Evolutionary conservation across 352 stramenopile species (phyloP), one percentile per base, ranked within the genome.

Genomic region (Globisporangium barbulae): DNA sequence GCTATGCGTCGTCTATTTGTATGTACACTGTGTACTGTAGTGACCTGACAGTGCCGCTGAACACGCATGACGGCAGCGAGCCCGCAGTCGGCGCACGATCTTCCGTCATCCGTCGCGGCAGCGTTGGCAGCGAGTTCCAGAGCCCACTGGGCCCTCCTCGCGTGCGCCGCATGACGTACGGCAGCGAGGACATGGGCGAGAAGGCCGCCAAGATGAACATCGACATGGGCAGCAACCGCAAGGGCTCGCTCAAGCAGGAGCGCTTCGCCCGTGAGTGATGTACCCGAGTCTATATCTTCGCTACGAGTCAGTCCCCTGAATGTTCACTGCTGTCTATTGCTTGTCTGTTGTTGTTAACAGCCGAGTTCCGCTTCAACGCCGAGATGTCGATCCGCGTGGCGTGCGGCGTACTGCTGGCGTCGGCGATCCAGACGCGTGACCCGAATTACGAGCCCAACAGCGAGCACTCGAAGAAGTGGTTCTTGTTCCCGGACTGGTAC

Each of bases 131-230:
- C 35, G 49, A 60, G 0, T 42, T 65, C 35, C 65, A 60, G 22
- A 87, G 72, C 52, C 69, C 74, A 31, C 58, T 70, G 30, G 44
- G 33, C 33, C 33, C 68, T 21, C 56, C 75, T 39, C 78, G 78
- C 42, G 58, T 76, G 55, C 79, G 79, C n/a, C 71, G 63, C 21
- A 73, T 72, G 47, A 88, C 77, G n/a, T 71, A 73, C 33, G 74
- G 72, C 33, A 89, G 81, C 56, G 81, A 90, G 9, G 77, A 88
- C 28, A 72, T 76, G 44, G 74, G 81, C 33, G 83, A 89, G 48
- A 88, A 86, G 52, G 74, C 75, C 7, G 82, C 79, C 54, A 90
- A 91, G 45, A 71, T 93, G 47, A 79, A 74, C 60, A 91, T 93
- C 44, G 72, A 83, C 55, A 74, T 88, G 63, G 74, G 81, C 58